These are phyloP conservation scores for Purpureocillium lavendulum DNA, from an alignment of 2,329 filamentous ascomycete genomes.

Conservation along the genomic window DNA sequence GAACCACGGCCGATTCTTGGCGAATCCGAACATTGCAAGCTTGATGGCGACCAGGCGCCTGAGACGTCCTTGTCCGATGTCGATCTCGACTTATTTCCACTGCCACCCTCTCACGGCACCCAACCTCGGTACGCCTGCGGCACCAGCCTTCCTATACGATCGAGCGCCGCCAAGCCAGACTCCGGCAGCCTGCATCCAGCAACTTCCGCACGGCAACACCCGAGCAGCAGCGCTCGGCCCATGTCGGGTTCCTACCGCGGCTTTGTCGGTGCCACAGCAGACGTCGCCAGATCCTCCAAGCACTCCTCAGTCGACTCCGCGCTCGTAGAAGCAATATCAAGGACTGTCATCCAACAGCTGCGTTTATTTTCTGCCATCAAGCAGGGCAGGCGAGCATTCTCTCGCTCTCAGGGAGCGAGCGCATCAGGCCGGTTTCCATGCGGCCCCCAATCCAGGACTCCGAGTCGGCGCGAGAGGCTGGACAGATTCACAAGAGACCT, in stretches of 20 bases:
- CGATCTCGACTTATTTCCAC: conserved; percentile 14
- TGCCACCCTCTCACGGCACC: conserved; percentile 10
- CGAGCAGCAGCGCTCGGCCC: too few species aligned
- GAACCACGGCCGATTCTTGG: too few species aligned
- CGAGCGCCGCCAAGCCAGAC: too few species aligned
- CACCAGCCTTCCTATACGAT: too few species aligned
- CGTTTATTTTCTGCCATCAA: conserved; percentile 26
- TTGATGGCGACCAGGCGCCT: conserved; percentile 1
- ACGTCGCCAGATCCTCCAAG: conserved; percentile 14
- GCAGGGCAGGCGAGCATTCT: conserved; percentile 3
- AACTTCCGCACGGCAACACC: too few species aligned
- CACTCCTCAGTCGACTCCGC: conserved; percentile 25
- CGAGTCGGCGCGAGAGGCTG: conserved; percentile 33
- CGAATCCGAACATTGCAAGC: too few species aligned
- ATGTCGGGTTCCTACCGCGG: too few species aligned
- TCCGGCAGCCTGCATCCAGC: too few species aligned
- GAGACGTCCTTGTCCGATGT: conserved; percentile 10
- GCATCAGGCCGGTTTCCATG: conserved; percentile 1
- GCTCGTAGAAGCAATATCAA: conserved; percentile 35
- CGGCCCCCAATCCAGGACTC: conserved; percentile 27
- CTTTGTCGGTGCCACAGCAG: background rate
- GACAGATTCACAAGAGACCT: conserved; percentile 25
- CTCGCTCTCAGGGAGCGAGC: background rate
- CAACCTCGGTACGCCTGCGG: background rate
- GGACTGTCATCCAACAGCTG: conserved; percentile 35